phyloP scores from a whole-genome alignment of 2,329 filamentous ascomycete genomes.

The Ramularia endophylla region DNA sequence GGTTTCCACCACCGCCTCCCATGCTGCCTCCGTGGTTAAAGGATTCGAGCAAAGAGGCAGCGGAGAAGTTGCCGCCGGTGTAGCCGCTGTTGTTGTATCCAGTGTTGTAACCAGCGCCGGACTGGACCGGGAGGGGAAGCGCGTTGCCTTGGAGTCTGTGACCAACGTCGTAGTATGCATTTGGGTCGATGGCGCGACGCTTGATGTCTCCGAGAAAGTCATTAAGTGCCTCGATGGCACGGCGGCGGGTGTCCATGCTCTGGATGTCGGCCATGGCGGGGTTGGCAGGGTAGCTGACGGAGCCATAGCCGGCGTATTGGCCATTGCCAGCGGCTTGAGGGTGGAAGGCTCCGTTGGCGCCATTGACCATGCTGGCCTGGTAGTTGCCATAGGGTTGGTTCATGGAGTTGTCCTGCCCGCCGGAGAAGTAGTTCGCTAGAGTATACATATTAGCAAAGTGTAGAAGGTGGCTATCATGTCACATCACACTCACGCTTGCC shows the following conservation, averaged over 20 bases:
- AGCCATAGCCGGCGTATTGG: conserved; percentile 34
- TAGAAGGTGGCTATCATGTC: conserved; percentile 11
- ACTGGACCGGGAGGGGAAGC: conserved; percentile 36
- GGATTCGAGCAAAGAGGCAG: conserved; percentile 31
- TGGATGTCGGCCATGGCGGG: conserved; percentile 31
- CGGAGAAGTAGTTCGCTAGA: conserved; percentile 27
- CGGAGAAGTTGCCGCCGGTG: conserved; percentile 25
- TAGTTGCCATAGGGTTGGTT: conserved; percentile 27
- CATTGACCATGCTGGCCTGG: conserved; percentile 24
- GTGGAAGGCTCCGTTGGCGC: conserved; percentile 21
- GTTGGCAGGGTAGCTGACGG: conserved; percentile 43
- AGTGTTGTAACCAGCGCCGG: conserved; percentile 33
- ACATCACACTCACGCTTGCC: conserved; percentile 36
- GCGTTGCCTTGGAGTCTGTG: conserved; percentile 73
- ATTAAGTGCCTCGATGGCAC: conserved; percentile 74
- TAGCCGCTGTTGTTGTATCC: conserved; percentile 30
- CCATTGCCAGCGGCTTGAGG: conserved; percentile 21
- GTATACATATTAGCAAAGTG: conserved; percentile 8
- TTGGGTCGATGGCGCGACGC: conserved; percentile 81
- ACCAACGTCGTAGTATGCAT: conserved; percentile 85
- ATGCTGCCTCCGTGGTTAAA: conserved; percentile 26
- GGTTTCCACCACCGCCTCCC: conserved; percentile 41
- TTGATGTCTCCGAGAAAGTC: conserved; percentile 94
- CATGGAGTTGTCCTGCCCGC: conserved; percentile 26
- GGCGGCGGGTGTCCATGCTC: conserved; percentile 66